Evolutionary conservation across 352 stramenopile genomes (phyloP), one percentile per base, ranked within the genome.

Genomic region (Saprolegnia diclina): DNA sequence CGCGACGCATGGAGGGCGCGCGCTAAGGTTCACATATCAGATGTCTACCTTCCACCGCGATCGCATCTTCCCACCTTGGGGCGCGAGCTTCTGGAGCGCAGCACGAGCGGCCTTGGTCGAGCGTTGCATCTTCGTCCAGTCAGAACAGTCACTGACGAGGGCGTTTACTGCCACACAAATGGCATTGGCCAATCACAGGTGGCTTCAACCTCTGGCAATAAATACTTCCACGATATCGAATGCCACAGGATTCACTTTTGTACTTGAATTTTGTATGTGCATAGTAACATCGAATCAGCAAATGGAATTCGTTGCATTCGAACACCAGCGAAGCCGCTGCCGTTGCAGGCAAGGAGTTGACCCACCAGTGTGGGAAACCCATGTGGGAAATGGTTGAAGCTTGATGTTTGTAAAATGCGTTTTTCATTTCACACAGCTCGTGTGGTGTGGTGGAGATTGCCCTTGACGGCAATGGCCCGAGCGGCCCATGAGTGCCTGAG

Each of bases 111-210:
- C 18, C 32, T 59, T 56, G 46, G 50, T 42, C 9, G 59, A 57
- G 46, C 32, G 29, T 46, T 42, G 38, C 62, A 67, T 67, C 42
- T 42, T 59, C 22, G 45, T n/a, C 19, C 26, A 59, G 50, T 57
- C 46, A 67, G 32, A 56, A 35, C 50, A 61, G 45, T 67, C 62
- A 67, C 40, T 42, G 16, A 56, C 62, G 37, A 21, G 18, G 45
- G 24, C 24, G 42, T n/a, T 44, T 38, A 66, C 19, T n/a, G 62
- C 62, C 62, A 67, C 62, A 67, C 62, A 67, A 67, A 57, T 61
- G 6, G 18, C 16, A 21, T 29, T 9, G 37, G 35, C 62, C 62
- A 67, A 67, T 67, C 62, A 57, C 3, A 14, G 32, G 26, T 40
- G 38, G n/a, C 10, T 14, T 32, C 18, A 56, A 54, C 40, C 62